Conservation (phyloP, 495 filamentous ascomycete genomes). For the Jackrogersella minutella region DNA sequence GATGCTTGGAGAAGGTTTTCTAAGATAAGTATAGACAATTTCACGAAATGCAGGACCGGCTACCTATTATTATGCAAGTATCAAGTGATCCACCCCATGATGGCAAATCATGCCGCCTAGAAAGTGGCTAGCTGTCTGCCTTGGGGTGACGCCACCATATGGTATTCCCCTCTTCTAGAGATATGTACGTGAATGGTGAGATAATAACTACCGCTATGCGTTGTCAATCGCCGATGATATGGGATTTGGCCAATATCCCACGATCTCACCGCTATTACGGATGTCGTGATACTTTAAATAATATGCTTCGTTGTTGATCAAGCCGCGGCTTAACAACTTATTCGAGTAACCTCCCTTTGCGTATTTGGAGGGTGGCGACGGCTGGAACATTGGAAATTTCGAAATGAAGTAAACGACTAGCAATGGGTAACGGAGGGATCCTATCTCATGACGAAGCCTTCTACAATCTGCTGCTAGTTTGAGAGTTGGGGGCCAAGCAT, state of each 20-base stretch:
- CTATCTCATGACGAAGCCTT: constrained; percentile 11
- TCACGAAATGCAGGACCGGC: no score
- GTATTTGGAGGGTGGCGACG: constrained; percentile 3
- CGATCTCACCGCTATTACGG: constrained; percentile 21
- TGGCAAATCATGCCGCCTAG: no score
- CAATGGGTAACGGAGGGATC: background rate
- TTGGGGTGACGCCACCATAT: constrained; percentile 1
- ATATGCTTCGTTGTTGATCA: background rate
- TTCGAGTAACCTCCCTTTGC: background rate
- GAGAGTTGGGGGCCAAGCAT: constrained; percentile 24
- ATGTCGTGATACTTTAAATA: constrained; percentile 17
- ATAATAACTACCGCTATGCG: background rate
- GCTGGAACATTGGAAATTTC: constrained; percentile 4
- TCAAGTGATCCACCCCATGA: no score
- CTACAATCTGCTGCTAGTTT: background rate
- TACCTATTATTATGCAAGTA: no score
- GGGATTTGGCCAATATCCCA: background rate
- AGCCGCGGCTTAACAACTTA: background rate
- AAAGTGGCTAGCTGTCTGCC: background rate
- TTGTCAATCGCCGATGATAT: background rate
- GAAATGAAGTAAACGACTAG: background rate
- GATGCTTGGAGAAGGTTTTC: no score
- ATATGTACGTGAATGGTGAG: background rate
- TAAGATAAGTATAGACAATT: no score
- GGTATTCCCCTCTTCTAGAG: background rate